Base-by-base conservation (phyloP, 1,284 basidiomycete genomes). In the Ceratobasidium sp. region DNA sequence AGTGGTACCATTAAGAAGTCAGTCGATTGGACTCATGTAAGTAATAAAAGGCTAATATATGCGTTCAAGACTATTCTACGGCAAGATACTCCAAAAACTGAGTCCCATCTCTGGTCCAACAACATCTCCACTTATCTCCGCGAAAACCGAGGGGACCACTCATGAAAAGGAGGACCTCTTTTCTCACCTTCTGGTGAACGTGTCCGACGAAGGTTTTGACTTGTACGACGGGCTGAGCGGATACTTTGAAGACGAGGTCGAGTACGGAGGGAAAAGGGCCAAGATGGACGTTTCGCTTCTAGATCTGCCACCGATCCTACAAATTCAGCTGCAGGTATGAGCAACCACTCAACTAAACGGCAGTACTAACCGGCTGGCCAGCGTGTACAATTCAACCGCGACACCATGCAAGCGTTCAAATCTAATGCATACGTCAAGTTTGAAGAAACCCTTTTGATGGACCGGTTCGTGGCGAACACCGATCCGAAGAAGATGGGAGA, bases 341-440 rank as follows among this genome's bases (percentile, higher is more conserved):
- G 8, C 31, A 22, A 9, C 94, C 93, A 78, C 85, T 79, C 11
- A 2, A 22, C 34, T 14, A 16, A 11, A 34, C 22, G 37, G 7
- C 7, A 27, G 7, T 46, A 14, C 27, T 58, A 6, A 27, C 63
- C 49, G 2, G 46, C 43, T 16, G 34, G 11, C n/a, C 78, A 98
- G 93, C 88, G 97, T 76, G 98, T 96, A 0, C 97, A 98, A 88
- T 99, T 97, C 84, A 96, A 99, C 81, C 88, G 95, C 16, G 90
- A 92, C 77, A 93, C 91, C 0, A 85, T 93, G 74, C 90, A 95
- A 77, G 91, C 96, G 19, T 96, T 93, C 84, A 99, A 99, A 82
- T 96, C 93, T 11, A 97, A 99, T 80, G 95, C 95, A 0, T 97
- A 96, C 80, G 90, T 99, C 77, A 92, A 92, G 78, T 97, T 98